phyloP scores from a whole-genome alignment of 2,329 filamentous ascomycete species.

The Alternaria infectoria region DNA sequence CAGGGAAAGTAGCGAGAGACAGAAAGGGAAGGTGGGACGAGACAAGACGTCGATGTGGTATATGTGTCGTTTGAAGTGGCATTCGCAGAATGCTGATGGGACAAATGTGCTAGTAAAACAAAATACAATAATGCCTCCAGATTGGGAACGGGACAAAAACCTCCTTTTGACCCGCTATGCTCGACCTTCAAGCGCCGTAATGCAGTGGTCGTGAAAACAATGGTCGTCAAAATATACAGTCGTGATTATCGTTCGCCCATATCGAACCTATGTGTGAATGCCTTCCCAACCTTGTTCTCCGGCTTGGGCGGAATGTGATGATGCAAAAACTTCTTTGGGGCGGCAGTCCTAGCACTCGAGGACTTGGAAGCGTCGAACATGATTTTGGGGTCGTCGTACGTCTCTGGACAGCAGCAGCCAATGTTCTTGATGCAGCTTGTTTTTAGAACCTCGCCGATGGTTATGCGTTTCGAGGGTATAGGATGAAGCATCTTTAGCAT shows the following conservation, averaged over 20 bases:
- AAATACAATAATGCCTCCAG: neutral
- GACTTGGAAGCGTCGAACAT: constrained; percentile 63
- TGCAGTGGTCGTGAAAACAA: constrained; percentile 1
- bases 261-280: constrained; percentile 48
- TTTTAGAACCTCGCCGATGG: constrained; percentile 70
- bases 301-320: constrained; percentile 53
- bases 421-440: constrained; percentile 76
- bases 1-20: neutral
- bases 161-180: constrained; percentile 1
- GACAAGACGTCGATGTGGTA: neutral
- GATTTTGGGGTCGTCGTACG: constrained; percentile 68
- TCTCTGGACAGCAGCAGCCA: constrained; percentile 79
- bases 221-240: neutral
- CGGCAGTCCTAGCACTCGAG: constrained; percentile 42
- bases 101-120: constrained; percentile 1
- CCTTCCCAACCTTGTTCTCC: constrained; percentile 45
- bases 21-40: neutral
- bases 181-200: neutral
- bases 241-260: constrained; percentile 43
- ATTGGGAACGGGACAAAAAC: neutral
- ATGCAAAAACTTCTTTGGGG: constrained; percentile 51
- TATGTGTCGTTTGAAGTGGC: neutral
- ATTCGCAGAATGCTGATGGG: constrained; percentile 1
- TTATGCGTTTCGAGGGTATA: constrained; percentile 72
- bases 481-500: constrained; percentile 85